Evolutionary conservation across 371 early-diverging fungal genomes (phyloP).

Genomic region (Actinomortierella ambigua): DNA sequence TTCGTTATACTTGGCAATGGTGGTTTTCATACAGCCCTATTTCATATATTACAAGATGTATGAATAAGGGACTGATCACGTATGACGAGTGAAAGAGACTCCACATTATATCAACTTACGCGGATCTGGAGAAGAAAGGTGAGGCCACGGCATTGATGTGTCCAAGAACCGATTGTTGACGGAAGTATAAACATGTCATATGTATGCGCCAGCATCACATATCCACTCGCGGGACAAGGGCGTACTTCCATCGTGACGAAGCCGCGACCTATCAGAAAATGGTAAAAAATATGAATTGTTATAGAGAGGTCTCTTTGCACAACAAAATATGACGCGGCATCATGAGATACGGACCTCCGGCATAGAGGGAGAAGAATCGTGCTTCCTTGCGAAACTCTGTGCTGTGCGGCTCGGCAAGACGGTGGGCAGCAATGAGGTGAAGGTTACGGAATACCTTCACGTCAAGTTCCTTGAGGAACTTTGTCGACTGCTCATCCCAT

Average conservation of each 20-base stretch:
- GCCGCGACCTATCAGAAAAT: slow-evolving; percentile 7
- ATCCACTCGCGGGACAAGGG: slow-evolving; percentile 5
- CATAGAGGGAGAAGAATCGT: slow-evolving; percentile 2
- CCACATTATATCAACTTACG: slow-evolving; percentile 6
- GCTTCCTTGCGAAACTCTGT: slow-evolving; percentile 3
- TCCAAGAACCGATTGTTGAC: slow-evolving; percentile 5
- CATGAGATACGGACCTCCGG: slow-evolving; percentile 3
- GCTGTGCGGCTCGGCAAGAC: background rate
- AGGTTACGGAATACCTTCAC: slow-evolving; percentile 11
- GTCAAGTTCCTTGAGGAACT: slow-evolving; percentile 11
- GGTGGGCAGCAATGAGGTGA: slow-evolving; percentile 5
- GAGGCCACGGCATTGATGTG: slow-evolving; percentile 6
- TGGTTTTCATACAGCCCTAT: too few relatives aligned
- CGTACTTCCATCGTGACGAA: slow-evolving; percentile 16
- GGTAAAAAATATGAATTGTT: background rate
- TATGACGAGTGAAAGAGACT: too few relatives aligned
- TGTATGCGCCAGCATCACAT: slow-evolving; percentile 12
- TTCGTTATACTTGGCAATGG: too few relatives aligned
- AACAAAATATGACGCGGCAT: slow-evolving; percentile 5
- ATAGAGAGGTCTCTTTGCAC: slow-evolving; percentile 1
- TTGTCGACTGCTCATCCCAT: slow-evolving; percentile 17
- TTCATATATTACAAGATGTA: background rate
- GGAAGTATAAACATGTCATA: slow-evolving; percentile 7
- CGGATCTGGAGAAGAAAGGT: slow-evolving; percentile 11
- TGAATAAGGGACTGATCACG: background rate